These are phyloP conservation scores for Chrysoporthe austroafricana DNA, from an alignment of 2,329 filamentous ascomycete genomes.

Conservation along the genomic window DNA sequence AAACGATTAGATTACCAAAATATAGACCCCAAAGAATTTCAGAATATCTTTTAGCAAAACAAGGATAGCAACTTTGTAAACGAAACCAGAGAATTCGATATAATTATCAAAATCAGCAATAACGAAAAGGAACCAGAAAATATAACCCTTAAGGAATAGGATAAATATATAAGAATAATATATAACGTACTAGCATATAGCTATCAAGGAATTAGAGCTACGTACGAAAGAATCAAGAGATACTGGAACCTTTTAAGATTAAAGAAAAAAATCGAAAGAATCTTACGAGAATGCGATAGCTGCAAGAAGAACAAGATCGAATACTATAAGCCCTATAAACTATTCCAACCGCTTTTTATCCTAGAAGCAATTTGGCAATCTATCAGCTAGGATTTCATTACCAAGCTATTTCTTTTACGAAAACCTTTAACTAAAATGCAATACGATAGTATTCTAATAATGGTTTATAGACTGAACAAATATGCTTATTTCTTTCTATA, in stretches of 20 bases:
- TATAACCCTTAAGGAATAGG: not conserved
- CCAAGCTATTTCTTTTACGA: too few relatives aligned
- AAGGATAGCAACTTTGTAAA: not conserved
- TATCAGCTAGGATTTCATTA: too few relatives aligned
- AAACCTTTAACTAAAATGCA: too few relatives aligned
- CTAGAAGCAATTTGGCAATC: too few relatives aligned
- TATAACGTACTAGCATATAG: not conserved
- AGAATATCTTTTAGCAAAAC: not conserved
- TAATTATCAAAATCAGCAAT: too few relatives aligned
- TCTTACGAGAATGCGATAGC: too few relatives aligned
- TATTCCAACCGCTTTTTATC: not conserved
- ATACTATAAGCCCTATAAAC: not conserved
- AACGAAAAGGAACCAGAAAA: not conserved
- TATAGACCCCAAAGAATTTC: not conserved
- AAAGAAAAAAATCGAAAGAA: too few relatives aligned
- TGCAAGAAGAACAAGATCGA: too few relatives aligned
- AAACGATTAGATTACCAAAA: not conserved
- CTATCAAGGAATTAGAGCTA: not conserved
- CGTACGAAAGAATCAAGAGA: too few relatives aligned
- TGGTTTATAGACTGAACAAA: not conserved
- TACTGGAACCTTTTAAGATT: too few relatives aligned
- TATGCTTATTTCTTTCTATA: too few relatives aligned
- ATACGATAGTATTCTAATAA: not conserved
- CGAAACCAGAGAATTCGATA: too few relatives aligned
- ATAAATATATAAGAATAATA: not conserved